A percentile compares a stretch with the other conserved stretches of the same genome.
Conservation (phyloP, 1,284 basidiomycete species). For the Ceratobasidium sp. region DNA sequence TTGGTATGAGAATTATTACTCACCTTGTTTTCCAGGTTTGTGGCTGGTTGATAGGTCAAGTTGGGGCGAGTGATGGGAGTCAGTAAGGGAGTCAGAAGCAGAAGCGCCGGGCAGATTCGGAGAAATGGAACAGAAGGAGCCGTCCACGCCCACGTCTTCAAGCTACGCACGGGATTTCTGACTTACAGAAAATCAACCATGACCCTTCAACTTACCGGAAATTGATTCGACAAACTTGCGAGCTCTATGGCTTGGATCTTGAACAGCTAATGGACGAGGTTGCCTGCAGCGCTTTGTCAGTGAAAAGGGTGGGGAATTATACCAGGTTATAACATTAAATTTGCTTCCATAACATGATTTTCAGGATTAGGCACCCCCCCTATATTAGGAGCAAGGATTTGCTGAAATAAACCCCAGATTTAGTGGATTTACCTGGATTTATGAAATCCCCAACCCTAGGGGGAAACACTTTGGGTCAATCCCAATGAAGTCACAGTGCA, state of each 20-base stretch:
- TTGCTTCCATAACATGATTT: too few species aligned
- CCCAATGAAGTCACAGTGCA: too few species aligned
- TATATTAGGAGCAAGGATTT: too few species aligned
- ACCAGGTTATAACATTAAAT: too few species aligned
- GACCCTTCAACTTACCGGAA: background rate
- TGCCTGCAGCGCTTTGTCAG: background rate
- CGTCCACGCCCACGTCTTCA: conserved; percentile 22
- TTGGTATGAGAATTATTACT: background rate
- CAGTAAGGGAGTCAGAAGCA: background rate
- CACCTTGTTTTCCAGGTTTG: background rate
- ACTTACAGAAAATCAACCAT: conserved; percentile 4
- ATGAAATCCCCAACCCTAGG: too few species aligned
- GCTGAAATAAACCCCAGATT: too few species aligned
- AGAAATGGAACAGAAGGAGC: background rate
- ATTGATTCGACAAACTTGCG: conserved; percentile 14
- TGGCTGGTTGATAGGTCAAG: background rate
- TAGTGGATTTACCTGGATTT: too few species aligned
- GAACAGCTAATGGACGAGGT: conserved; percentile 3
- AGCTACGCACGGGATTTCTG: conserved; percentile 2
- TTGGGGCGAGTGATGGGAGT: background rate
- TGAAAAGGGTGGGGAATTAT: too few species aligned
- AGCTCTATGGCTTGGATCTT: conserved; percentile 5
- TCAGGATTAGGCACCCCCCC: too few species aligned
- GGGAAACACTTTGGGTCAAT: too few species aligned
- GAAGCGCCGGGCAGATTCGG: conserved; percentile 7